Evolutionary conservation across 2,329 filamentous ascomycete species (phyloP), one percentile per base, ranked within the genome.

Genomic region (Phialophora chinensis): DNA sequence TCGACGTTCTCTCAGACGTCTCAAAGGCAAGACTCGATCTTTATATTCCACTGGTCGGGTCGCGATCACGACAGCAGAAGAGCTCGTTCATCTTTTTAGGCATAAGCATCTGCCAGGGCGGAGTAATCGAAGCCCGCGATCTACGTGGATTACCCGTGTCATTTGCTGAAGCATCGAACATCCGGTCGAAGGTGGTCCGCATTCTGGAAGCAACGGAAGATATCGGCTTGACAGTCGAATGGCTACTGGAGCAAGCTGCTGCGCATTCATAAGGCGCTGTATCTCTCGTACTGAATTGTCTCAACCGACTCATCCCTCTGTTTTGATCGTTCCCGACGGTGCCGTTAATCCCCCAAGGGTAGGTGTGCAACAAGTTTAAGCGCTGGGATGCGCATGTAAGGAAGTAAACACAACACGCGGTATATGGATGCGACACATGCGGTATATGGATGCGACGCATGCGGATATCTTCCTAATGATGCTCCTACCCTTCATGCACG

Each of bases 181-280:
- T 80, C 17, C 75, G 75, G 62, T 72, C 72, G 64, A 77, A 77
- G 67, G 75, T 82, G 47, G 74, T 76, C 20, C 73, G 71, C 27
- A 78, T 80, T 42, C 70, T 82, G 31, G 79, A 80, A 67, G 73
- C 74, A 27, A 80, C 79, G n/a, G 80, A 82, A 68, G 79, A 82
- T 72, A 69, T 82, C 62, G 79, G 80, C 17, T 73, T 79, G 49
- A 64, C 80, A 47, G 78, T 82, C 29, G 80, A 81, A 74, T 82
- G 79, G 79, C 74, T 80, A 65, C 66, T 79, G 10, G 57, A 61
- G 38, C 61, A 67, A 54, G 33, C 54, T 65, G 33, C 42, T 52
- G 44, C 29, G 4, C 44, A 29, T 29, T 20, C 17, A 49, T 60
- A n/a, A 47, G 14, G 49, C 25, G 1, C 20, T 27, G 38, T 12